Evolutionary conservation across 2,329 filamentous ascomycete genomes (phyloP).

Genomic region (Colletotrichum sp.): DNA sequence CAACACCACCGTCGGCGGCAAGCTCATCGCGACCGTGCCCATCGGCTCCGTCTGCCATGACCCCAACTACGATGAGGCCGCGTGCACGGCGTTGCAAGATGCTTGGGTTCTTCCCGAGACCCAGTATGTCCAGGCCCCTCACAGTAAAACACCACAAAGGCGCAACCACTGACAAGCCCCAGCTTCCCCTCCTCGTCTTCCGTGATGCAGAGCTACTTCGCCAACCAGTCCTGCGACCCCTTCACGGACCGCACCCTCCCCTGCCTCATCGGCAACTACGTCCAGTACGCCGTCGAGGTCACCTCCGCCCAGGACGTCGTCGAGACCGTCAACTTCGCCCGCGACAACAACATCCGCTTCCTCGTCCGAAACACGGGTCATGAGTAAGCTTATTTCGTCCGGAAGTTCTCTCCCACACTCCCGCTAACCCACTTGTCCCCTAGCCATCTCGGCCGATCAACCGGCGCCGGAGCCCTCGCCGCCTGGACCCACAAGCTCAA

Average conservation of each 20-base stretch:
- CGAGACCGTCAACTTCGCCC: constrained; percentile 40
- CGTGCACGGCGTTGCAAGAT: constrained; percentile 42
- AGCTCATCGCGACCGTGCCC: constrained; percentile 57
- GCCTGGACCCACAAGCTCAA: constrained; percentile 46
- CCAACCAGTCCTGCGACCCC: constrained; percentile 42
- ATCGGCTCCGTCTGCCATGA: constrained; percentile 58
- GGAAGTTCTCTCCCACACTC: constrained; percentile 11
- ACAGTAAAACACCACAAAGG: not conserved
- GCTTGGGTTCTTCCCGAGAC: constrained; percentile 37
- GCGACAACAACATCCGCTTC: constrained; percentile 39
- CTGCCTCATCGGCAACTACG: constrained; percentile 49
- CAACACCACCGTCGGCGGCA: constrained; percentile 55
- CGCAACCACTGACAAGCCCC: not conserved
- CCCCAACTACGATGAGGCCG: constrained; percentile 45
- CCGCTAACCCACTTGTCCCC: constrained; percentile 26
- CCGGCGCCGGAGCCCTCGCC: constrained; percentile 42
- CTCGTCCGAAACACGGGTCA: constrained; percentile 39
- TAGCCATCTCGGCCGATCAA: constrained; percentile 38
- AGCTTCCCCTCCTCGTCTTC: constrained; percentile 43
- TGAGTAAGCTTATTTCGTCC: constrained; percentile 23
- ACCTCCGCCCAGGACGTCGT: constrained; percentile 32
- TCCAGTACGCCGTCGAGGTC: constrained; percentile 42
- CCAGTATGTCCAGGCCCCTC: constrained; percentile 32
- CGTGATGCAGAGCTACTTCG: constrained; percentile 42
- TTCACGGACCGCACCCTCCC: constrained; percentile 39